Evolutionary conservation across 495 filamentous ascomycete genomes (phyloP), one percentile per base, ranked within the genome.

Genomic region (Neurospora pannonica): DNA sequence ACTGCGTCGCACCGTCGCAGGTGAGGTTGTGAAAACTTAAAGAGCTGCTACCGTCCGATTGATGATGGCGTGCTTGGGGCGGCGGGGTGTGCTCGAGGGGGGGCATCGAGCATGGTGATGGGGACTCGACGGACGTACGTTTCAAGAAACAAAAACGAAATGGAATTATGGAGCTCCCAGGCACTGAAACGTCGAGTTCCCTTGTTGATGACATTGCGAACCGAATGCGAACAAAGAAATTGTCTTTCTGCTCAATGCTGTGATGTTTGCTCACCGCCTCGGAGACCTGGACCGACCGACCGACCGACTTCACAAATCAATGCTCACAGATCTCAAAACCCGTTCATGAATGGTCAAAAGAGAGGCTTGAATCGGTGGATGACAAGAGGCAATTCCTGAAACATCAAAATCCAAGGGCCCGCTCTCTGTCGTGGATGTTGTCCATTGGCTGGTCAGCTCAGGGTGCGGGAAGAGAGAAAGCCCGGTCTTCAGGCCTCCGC

Each of bases 311-410:
- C 48, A 60, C 48, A 28, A 60, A 60, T 60, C 24, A 60, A 28
- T 2, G 48, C 48, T 21, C 48, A 28, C 48, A 60, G 48, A 28
- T 60, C 3, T 28, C 21, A 15, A 60, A 24, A 24, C 10, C 9
- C 21, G 48, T 60, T 28, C 48, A 15, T 31, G 40, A 28, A 72
- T 36, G 48, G 46, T 37, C 38, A n/a, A 21, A 71, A 37, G 42
- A 67, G 36, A 40, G 60, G 19, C 19, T 13, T 70, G 69, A 54
- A 38, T 60, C 11, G 48, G 11, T 74, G 71, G 74, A 72, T 71
- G 74, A 72, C 71, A 75, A 42, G 36, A 34, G 60, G 71, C 62
- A 39, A 67, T 67, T 75, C 72, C 74, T 75, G 74, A 75, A 75
- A 75, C 74, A 71, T 48, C 48, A 38, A 73, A 73, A 67, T 34